Evolutionary conservation across 2,329 filamentous ascomycete genomes (phyloP), one percentile per base, ranked within the genome.

Genomic region (Grosmannia huntii): DNA sequence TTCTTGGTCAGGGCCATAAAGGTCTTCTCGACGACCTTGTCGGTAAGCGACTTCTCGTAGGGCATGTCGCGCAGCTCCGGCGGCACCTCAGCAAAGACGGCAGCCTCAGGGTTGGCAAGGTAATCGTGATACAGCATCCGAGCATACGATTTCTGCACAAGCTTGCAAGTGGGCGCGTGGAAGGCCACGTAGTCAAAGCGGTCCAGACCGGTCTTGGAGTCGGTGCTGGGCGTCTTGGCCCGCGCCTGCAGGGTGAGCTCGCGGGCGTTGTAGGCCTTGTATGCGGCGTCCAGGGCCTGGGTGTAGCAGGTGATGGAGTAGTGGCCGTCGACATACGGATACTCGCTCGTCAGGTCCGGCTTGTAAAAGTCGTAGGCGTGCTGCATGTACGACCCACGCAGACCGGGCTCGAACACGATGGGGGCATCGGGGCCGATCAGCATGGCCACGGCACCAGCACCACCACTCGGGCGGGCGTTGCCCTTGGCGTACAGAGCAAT

Each of bases 321-420:
- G 72, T 91, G 87, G 61, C 88, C 88, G 67, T 92, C 88, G 60
- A 92, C 88, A 68, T 89, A 85, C 63, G 88, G 88, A 76, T 92
- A 92, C 75, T 92, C 88, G 80, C 85, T 89, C 68, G 87, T 87
- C 64, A 92, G 77, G 73, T 92, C 88, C 67, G 88, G 87, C 84
- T 92, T 92, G 83, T 90, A 92, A 72, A 92, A 92, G 73, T 92
- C 88, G 73, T 92, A 94, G 66, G 85, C 85, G 75, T 92, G 88
- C 72, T 85, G 79, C 84, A 91, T 86, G 77, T 89, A 90, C 66
- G 79, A 85, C 69, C 86, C 88, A 68, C 88, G 85, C 69, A 90
- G 82, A 69, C 89, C 89, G 56, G 88, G 83, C 75, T 92, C 88
- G 64, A 87, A 76, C 61, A 85, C 86, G 62, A 92, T 75, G 58